A percentile compares a stretch with the other conserved stretches of the same genome.
These are phyloP conservation scores for Claviceps digitariae DNA, from an alignment of 2,329 filamentous ascomycete species.

Conservation along the genomic window DNA sequence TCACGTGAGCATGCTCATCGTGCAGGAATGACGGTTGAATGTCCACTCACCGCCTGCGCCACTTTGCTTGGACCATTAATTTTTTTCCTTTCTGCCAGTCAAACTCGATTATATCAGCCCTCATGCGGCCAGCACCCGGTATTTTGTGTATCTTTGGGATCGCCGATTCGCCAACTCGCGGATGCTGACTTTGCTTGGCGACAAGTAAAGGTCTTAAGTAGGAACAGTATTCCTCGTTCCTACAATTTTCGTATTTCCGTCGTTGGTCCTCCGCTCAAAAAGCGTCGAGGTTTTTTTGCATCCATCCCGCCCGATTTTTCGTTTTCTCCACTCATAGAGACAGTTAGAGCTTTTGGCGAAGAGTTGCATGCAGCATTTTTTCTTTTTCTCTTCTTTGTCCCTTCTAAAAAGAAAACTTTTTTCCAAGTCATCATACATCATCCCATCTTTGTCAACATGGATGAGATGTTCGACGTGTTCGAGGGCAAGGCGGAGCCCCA, in stretches of 20 bases:
- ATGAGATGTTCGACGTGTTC: slow-evolving; percentile 74
- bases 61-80: background rate
- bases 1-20: slow-evolving; percentile 9
- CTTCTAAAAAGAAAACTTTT: no score
- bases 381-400: no score
- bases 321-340: background rate
- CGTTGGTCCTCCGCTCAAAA: background rate
- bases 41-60: slow-evolving; percentile 13
- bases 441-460: slow-evolving; percentile 34
- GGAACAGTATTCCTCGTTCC: slow-evolving; percentile 8
- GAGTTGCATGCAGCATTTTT: background rate
- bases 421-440: background rate
- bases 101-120: background rate
- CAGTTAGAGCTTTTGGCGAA: background rate
- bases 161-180: slow-evolving; percentile 2
- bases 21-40: background rate
- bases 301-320: background rate
- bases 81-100: slow-evolving; percentile 17
- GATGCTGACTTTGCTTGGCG: background rate
- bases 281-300: background rate
- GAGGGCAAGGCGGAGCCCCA: slow-evolving; percentile 41
- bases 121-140: background rate
- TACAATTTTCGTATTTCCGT: slow-evolving; percentile 3
- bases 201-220: background rate
- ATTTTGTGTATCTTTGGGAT: slow-evolving; percentile 2